Evolutionary conservation across 2,329 filamentous ascomycete species (phyloP).

Genomic region (Ascochyta koolunga): DNA sequence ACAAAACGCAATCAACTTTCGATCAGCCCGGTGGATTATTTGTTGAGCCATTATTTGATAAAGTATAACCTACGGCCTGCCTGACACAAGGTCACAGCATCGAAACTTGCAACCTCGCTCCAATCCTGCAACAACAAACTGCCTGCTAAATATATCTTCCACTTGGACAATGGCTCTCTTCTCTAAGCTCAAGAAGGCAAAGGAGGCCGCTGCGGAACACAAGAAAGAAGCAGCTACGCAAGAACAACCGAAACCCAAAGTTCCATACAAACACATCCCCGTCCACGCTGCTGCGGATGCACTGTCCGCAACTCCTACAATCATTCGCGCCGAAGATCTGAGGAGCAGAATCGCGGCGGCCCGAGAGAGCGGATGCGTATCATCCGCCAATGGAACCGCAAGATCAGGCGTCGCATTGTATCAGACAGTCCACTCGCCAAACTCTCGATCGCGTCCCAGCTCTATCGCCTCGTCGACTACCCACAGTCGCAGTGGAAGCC

Average conservation of each 20-base stretch:
- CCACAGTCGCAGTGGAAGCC: slow-evolving; percentile 13
- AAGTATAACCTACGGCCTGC: slow-evolving; percentile 10
- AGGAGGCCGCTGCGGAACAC: slow-evolving; percentile 36
- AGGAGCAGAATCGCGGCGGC: slow-evolving; percentile 26
- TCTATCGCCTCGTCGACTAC: slow-evolving; percentile 14
- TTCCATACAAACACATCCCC: slow-evolving; percentile 34
- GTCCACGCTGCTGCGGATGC: slow-evolving; percentile 38
- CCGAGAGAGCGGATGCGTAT: slow-evolving; percentile 16
- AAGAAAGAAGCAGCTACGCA: slow-evolving; percentile 25
- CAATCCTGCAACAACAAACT: neutral
- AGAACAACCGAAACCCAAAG: slow-evolving; percentile 22
- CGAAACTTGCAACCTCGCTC: neutral
- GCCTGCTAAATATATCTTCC: neutral
- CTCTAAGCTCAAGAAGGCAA: slow-evolving; percentile 39
- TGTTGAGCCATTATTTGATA: slow-evolving; percentile 15
- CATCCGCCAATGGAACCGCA: slow-evolving; percentile 3
- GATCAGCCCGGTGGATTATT: slow-evolving; percentile 6
- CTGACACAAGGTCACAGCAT: neutral
- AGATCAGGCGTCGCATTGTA: neutral
- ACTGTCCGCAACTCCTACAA: slow-evolving; percentile 20
- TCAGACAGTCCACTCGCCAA: slow-evolving; percentile 7
- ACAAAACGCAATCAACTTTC: slow-evolving; percentile 17
- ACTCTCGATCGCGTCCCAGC: slow-evolving; percentile 10
- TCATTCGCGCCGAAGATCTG: slow-evolving; percentile 22
- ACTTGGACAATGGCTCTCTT: slow-evolving; percentile 39